Percentiles rank a stretch among this genome's conserved stretches.
Evolutionary conservation across 2,329 filamentous ascomycete genomes (phyloP).

Genomic region (Pleurostoma richardsiae): DNA sequence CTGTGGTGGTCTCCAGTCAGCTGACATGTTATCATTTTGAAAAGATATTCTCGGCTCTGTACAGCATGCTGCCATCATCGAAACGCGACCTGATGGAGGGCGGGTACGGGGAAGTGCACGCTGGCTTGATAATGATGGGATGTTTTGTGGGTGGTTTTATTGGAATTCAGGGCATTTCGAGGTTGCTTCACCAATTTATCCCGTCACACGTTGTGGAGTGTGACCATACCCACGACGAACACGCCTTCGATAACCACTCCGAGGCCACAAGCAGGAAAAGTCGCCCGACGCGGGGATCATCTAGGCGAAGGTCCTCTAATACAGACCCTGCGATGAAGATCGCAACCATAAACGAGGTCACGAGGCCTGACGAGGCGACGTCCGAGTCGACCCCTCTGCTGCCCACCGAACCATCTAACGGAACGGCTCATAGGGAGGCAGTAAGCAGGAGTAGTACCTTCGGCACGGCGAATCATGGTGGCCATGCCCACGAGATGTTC

Average conservation of each 20-base stretch:
- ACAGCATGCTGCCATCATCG: constrained; percentile 87
- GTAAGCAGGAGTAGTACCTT: constrained; percentile 21
- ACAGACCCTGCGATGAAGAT: neutral
- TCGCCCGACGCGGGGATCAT: constrained; percentile 8
- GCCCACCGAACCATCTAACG: constrained; percentile 17
- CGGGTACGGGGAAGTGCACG: constrained; percentile 59
- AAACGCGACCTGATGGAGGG: constrained; percentile 70
- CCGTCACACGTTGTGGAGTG: constrained; percentile 79
- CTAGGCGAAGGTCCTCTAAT: constrained; percentile 8
- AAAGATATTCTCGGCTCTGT: constrained; percentile 85
- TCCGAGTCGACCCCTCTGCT: constrained; percentile 48
- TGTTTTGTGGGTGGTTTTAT: constrained; percentile 69
- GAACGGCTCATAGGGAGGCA: constrained; percentile 19
- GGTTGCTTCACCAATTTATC: constrained; percentile 66
- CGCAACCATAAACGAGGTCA: constrained; percentile 9
- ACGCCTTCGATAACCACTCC: constrained; percentile 17
- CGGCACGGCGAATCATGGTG: constrained; percentile 5
- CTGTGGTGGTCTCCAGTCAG: too few relatives aligned
- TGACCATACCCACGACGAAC: constrained; percentile 58
- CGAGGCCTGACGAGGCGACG: constrained; percentile 9
- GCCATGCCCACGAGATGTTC: neutral
- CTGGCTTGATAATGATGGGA: constrained; percentile 63
- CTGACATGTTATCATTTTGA: neutral
- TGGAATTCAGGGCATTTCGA: constrained; percentile 69
- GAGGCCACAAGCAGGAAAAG: constrained; percentile 7